Evolutionary conservation across 1,284 basidiomycete genomes (phyloP), one percentile per base, ranked within the genome.

Genomic region (Rhodotorula sp.): DNA sequence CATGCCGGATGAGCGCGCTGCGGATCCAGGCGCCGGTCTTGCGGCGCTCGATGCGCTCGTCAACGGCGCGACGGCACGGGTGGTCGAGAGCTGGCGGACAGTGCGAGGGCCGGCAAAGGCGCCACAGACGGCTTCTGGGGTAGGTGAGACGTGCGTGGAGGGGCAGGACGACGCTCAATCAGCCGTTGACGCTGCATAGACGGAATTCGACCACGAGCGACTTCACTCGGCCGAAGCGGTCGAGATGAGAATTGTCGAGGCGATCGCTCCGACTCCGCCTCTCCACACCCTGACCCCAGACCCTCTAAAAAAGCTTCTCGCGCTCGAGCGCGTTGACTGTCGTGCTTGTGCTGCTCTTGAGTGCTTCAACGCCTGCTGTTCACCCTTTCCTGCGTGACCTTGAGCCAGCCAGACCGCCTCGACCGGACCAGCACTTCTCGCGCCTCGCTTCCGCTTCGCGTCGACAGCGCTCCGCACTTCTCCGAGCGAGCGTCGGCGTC

Each of bases 1-100:
- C 57, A 87, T 77, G 23, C 34, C 42, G 54, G 55, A 27, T 34
- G 46, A 46, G 9, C 34, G 16, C 14, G 9, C 34, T 7, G 0
- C 17, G 42, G 45, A 19, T 14, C 27, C 12, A 21, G 60, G 23
- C 34, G 53, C 48, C 16, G 45, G 48, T 19, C 25, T 27, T 25
- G 54, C 17, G 12, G 14, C 23, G 12, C 41, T 49, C 34, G 60
- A 57, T 9, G 17, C 34, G 44, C 19, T 58, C 14, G 25, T 23
- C 17, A 48, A 27, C 13, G 54, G 45, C 7, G 61, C 45, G 34
- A 59, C 19, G n/a, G 44, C 67, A 44, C 58, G 71, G 25, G 61
- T 73, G 3, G 64, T 73, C 19, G 68, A 69, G 65, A 64, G 71
- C 7, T 73, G 71, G 71, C n/a, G 57, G 25, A 49, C 62, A 1